Base-by-base conservation (phyloP, 1,284 basidiomycete species). In the Moesziomyces sp. region DNA sequence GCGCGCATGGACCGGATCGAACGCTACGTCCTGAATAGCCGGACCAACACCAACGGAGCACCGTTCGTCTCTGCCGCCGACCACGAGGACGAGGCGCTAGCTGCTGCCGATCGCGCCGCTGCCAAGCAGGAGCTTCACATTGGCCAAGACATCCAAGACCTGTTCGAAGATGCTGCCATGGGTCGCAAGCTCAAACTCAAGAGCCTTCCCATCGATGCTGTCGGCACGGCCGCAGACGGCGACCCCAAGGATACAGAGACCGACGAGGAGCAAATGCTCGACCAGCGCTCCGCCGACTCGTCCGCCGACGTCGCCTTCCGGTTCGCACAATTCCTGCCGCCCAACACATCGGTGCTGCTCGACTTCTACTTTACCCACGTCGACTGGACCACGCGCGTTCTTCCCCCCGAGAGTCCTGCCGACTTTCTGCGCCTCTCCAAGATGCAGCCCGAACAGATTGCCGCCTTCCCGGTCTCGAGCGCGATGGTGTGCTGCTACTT, bases 311-410 rank as follows among this genome's bases (percentile, higher is more conserved):
- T 77, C 21, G 74, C 74, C 16, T 71, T 67, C 24, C 70, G 74
- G 13, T 74, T 71, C 44, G 62, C 68, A 6, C 72, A 66, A 3
- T 74, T 71, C 24, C 46, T 68, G 2, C 74, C 74, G 1, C 24
- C 54, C 43, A 51, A 51, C 18, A 63, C 49, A 28, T 48, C 67
- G 45, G 46, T 53, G 13, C 57, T 81, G 9, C 64, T 81, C 26
- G 68, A 78, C 13, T 81, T 78, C 53, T 81, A 81, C 72, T 81
- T 81, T 50, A 50, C 71, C 9, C 66, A 78, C 16, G 54, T 81
- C 23, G 78, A 80, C 54, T 81, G 79, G 79, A 81, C 77, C 24
- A 71, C 79, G 16, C 62, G 74, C 13, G 67, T 74, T 42, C 44
- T 72, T 42, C 52, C 63, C 21, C 63, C 69, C 7, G 59, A 72